These are phyloP conservation scores for Diplodia corticola DNA, from an alignment of 2,329 filamentous ascomycete genomes.

Conservation along the genomic window DNA sequence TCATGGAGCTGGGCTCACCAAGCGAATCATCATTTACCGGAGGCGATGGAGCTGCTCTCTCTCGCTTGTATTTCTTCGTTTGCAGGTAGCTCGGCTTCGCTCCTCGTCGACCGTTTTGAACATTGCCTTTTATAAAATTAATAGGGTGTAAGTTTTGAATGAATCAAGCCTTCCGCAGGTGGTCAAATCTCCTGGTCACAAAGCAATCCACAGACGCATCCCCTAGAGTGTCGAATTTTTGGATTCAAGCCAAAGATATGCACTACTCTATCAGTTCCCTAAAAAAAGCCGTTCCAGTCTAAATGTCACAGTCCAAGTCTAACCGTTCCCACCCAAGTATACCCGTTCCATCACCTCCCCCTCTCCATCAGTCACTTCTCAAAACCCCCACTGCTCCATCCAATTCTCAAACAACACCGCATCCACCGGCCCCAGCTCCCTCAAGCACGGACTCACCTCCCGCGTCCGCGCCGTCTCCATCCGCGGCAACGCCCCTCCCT, in stretches of 20 bases:
- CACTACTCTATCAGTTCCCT: not conserved
- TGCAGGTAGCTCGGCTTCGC: no score
- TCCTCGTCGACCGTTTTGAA: no score
- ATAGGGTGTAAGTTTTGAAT: no score
- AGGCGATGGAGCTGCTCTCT: no score
- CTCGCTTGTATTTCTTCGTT: no score
- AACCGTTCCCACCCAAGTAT: not conserved
- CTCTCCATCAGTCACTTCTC: no score
- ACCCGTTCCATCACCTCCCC: not conserved
- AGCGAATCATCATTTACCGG: no score
- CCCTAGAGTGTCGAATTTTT: not conserved
- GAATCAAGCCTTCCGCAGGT: no score
- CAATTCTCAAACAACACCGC: constrained; percentile 22
- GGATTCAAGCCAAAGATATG: not conserved
- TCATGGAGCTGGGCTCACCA: no score
- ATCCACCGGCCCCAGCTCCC: constrained; percentile 7
- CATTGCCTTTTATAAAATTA: no score
- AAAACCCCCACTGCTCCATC: constrained; percentile 21
- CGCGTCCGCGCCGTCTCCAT: constrained; percentile 9
- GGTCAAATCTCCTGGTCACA: no score
- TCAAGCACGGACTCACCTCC: constrained; percentile 2
- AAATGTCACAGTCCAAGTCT: not conserved
- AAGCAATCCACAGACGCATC: no score
- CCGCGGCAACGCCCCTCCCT: constrained; percentile 17
- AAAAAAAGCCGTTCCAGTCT: not conserved